Conservation (phyloP, 1,284 basidiomycete species). For the Thecaphora thlaspeos region DNA sequence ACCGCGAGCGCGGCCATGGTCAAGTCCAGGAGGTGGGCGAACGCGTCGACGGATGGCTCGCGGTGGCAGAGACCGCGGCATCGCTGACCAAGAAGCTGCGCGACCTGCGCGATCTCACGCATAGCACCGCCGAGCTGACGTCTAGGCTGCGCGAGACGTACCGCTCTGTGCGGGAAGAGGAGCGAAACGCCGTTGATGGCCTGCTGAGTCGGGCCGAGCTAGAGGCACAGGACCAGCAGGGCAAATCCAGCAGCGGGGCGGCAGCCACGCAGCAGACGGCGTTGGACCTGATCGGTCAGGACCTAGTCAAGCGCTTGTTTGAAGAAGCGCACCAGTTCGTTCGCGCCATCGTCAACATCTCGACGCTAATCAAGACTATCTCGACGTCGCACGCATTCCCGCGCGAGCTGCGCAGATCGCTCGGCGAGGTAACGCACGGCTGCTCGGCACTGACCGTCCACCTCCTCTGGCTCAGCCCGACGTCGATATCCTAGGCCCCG, state of each 20-base stretch:
- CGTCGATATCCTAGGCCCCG: constrained; percentile 5
- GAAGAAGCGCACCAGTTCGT: constrained; percentile 47
- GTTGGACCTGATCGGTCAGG: constrained; percentile 19
- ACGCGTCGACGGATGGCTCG: background rate
- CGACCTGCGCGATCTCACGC: constrained; percentile 18
- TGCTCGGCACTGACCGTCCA: constrained; percentile 47
- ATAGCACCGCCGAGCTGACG: constrained; percentile 25
- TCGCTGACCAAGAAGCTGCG: constrained; percentile 6
- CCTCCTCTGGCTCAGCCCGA: constrained; percentile 39
- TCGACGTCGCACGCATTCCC: constrained; percentile 38
- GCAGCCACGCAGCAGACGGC: background rate
- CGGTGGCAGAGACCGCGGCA: background rate
- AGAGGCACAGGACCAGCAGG: no score
- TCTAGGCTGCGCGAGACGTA: constrained; percentile 31
- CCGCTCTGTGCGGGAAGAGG: constrained; percentile 23
- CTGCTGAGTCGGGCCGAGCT: no score
- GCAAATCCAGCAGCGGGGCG: no score
- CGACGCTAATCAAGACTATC: constrained; percentile 43
- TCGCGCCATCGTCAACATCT: constrained; percentile 45
- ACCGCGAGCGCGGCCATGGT: background rate
- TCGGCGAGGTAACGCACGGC: constrained; percentile 46
- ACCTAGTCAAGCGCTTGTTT: constrained; percentile 27
- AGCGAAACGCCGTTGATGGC: constrained; percentile 10
- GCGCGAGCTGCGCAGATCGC: constrained; percentile 29
- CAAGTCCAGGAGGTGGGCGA: background rate